Conservation (phyloP, 148 eudicot genomes). For the Polygonum aviculare region DNA sequence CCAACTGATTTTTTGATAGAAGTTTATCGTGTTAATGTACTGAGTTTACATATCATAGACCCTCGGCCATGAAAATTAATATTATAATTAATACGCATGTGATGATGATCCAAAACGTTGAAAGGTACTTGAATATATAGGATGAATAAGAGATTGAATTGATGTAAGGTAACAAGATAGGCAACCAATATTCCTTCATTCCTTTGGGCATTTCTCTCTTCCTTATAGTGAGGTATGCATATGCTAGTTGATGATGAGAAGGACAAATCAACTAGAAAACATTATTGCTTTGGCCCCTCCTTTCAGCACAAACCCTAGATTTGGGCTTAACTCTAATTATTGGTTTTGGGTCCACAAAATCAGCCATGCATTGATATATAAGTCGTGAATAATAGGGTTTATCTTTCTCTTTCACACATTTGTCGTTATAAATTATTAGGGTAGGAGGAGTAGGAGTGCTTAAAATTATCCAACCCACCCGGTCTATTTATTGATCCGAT, state of each 20-base stretch:
- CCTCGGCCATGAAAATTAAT: too few relatives aligned
- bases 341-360: conserved; percentile 6
- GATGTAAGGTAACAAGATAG: not conserved
- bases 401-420: not conserved
- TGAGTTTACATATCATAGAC: too few relatives aligned
- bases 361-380: not conserved
- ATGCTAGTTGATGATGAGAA: not conserved
- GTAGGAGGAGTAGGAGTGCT: not conserved
- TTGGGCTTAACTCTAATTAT: not conserved
- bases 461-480: not conserved
- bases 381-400: not conserved
- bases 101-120: not conserved
- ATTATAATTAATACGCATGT: not conserved
- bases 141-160: too few relatives aligned
- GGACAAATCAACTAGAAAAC: not conserved
- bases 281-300: not conserved
- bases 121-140: not conserved
- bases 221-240: not conserved
- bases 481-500: not conserved
- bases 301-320: not conserved
- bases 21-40: too few relatives aligned
- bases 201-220: conserved; percentile 5
- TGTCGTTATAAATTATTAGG: not conserved
- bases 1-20: too few relatives aligned
- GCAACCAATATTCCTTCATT: not conserved